Evolutionary conservation across 139 green algal genomes (phyloP).

Genomic region (Nannochloris sp.): DNA sequence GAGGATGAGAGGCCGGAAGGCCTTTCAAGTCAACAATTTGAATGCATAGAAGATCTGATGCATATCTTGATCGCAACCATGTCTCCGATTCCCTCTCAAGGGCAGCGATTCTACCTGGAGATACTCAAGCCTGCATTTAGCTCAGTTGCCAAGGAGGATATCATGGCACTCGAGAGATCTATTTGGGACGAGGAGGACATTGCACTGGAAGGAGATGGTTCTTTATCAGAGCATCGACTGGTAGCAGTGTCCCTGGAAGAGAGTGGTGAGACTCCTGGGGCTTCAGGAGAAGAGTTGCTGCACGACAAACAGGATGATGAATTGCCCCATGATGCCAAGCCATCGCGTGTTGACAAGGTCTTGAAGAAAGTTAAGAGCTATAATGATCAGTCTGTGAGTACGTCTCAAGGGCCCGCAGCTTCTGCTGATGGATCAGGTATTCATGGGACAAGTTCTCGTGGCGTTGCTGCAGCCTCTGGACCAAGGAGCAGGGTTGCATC

Average conservation of each 20-base stretch:
- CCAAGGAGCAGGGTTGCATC: neutral
- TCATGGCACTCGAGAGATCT: neutral
- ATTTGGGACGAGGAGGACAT: constrained; percentile 9
- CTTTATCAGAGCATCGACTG: neutral
- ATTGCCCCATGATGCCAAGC: neutral
- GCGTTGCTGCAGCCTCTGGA: neutral
- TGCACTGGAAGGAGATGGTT: constrained; percentile 1
- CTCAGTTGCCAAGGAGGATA: neutral
- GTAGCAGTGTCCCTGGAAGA: constrained; percentile 1
- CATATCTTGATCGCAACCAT: constrained; percentile 7
- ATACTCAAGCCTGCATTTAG: constrained; percentile 1
- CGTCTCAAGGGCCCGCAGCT: neutral
- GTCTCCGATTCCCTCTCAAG: constrained; percentile 8
- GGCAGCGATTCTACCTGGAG: constrained; percentile 1
- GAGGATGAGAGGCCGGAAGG: neutral
- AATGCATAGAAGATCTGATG: neutral
- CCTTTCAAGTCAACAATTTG: neutral
- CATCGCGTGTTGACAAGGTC: neutral
- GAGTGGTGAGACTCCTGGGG: constrained; percentile 6
- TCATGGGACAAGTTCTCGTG: neutral
- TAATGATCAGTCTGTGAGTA: neutral
- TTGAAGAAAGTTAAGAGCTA: neutral
- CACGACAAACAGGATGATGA: neutral
- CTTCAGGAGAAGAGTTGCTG: neutral
- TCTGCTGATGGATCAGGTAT: constrained; percentile 5